Base-by-base conservation (phyloP, 495 filamentous ascomycete genomes). In the Podospora comata region DNA sequence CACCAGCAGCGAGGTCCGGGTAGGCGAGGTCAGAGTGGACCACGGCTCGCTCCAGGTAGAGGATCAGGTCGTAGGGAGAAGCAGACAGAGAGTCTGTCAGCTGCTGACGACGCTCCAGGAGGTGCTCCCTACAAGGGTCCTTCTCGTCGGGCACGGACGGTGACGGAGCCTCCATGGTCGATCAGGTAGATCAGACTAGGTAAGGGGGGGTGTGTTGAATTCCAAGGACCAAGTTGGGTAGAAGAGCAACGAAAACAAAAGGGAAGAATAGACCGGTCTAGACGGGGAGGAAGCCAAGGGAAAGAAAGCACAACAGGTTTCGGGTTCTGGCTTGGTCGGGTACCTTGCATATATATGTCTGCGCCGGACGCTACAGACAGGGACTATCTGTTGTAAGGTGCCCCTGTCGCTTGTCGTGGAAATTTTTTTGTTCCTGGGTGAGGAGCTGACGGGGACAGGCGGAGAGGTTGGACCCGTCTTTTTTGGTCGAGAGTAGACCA, bases 1-100 rank as follows among this genome's bases (percentile, higher is more conserved):
- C 95, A 55, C 92, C 92, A 28, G 90, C 90, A 3, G 92, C 92
- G 18, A 99, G 84, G 77, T 99, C 95, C 2, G 92, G 92, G 77
- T 95, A 97, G 44, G 88, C 91, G 34, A 97, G 85, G 65, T 88
- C 77, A 54, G 89, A 82, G 77, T 97, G 88, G 32, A 88, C 81
- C 32, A 85, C 77, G 30, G 92, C 91, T 28, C 94, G 86, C 67
- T 88, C 81, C 56, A 96, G 81, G 73, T 94, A 92, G 19, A 88
- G 82, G 64, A 90, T 83, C n/a, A 92, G 81, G 72, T 93, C 90
- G 77, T 97, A 95, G 3, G 93, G 92, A 34, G 84, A 74, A 3
- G 79, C 70, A 11, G 77, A 70, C 11, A 91, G 75, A 1, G 76
- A 78, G 9, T 85, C 78, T 1, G 84, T 86, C 63, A 86, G 67